Evolutionary conservation across 169 alveolate genomes (phyloP), one percentile per base, ranked within the genome.

Genomic region (Ichthyophthirius multifiliis): DNA sequence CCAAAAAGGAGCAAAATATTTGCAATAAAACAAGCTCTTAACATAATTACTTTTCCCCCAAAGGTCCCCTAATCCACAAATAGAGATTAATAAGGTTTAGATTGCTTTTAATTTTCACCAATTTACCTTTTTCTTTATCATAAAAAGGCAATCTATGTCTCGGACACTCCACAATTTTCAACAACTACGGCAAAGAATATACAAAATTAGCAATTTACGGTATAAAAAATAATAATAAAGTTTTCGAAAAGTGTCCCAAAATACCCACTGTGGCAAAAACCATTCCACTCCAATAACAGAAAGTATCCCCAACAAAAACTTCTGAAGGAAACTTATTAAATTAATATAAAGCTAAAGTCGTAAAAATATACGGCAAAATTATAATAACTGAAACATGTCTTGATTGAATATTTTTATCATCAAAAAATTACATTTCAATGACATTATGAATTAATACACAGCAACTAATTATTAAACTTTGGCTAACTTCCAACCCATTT

Each of bases 251-350:
- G 89, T 96, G 98, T 1, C 98, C 99, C 37, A 95, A 82, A 34
- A 96, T 92, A 12, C 99, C 98, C 71, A 94, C 97, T 30, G 93
- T 93, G 27, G 99, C 99, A 74, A 97, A 94, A 37, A 95, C 87
- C 96, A 91, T 96, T 75, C 98, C 99, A 37, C 99, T 96, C 88
- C 96, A 94, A 55, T 95, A 94, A 32, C 98, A 93, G 89, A 85
- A 97, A 12, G 97, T 94, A 83, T 97, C 98, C 7, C 99, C 99
- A n/a, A 96, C 98, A 89, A 97, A 97, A n/a, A 96, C 95, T 79
- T 93, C 44, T 16, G 98, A 95, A 9, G 99, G 99, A 86, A 87
- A 96, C 87, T 87, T 92, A 84, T 95, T 97, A 83, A 78, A 93
- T 48, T 94, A 86, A 65, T 95, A 89, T 12, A 96, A 83, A 27